Evolutionary conservation across 2,329 filamentous ascomycete species (phyloP), one percentile per base, ranked within the genome.

Genomic region (Paecilomyces sp.): DNA sequence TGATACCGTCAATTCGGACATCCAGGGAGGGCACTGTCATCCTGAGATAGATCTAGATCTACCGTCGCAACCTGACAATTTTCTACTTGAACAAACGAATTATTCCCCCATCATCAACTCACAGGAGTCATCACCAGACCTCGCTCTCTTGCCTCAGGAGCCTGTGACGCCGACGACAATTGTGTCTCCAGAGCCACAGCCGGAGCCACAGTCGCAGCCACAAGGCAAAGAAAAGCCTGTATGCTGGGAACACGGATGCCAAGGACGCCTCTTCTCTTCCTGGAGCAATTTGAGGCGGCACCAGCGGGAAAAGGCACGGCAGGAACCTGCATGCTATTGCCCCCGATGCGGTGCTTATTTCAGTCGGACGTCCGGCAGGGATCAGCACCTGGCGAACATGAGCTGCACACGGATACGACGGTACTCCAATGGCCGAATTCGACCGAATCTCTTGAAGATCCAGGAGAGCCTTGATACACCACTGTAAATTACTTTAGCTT

Each of bases 221-320:
- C 12, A 47, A 47, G 36, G 24, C 13, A 56, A 36, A 18, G 55
- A 56, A 18, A 57, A 50, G 22, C 55, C 55, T 9, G 24, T 51
- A 3, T 57, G 55, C 24, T 57, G 55, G 55, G 34, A 57, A 28
- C 55, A 57, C 11, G 55, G 36, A 18, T 57, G 55, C 51, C 25
- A 33, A 28, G 55, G 55, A 12, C 55, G 55, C 18, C 12, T 57
- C 12, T 57, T 57, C 24, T 57, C 55, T 28, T 57, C 55, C 2
- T 57, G 55, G 55, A 57, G 55, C 36, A 57, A 57, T 51, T 31
- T 57, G 28, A 57, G 36, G 24, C 55, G 55, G 11, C 55, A 57
- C 55, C 18, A 57, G 55, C 41, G 36, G 15, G 55, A 57, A 47
- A 57, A 57, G 31, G 22, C 15, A 15, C 55, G 55, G 11, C 33